Conservation (phyloP, 495 filamentous ascomycete species). For the Lichenothelia convexa region DNA sequence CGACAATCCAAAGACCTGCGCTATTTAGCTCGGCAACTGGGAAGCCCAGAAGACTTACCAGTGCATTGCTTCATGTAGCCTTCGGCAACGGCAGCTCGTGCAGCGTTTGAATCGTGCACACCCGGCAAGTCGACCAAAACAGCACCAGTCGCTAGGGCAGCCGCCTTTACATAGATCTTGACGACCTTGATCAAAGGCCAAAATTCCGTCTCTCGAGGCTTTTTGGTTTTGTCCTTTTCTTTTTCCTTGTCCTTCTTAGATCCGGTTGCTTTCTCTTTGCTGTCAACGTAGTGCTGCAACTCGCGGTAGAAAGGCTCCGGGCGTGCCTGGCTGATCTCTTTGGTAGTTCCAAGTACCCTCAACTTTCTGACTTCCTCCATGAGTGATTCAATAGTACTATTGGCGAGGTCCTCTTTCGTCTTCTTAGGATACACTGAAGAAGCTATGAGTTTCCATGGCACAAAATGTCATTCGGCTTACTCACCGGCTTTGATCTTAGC, state of each 20-base stretch:
- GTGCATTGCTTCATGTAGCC: conserved; percentile 40
- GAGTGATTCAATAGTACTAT: conserved; percentile 22
- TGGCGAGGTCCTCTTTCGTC: conserved; percentile 29
- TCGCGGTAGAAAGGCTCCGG: conserved; percentile 25
- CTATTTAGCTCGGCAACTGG: no score
- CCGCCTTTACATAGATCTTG: conserved; percentile 36
- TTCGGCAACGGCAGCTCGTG: conserved; percentile 38
- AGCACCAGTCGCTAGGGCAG: conserved; percentile 38
- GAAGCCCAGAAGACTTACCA: no score
- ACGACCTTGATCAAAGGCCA: conserved; percentile 56
- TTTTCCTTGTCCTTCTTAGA: conserved; percentile 21
- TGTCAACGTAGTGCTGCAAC: conserved; percentile 33
- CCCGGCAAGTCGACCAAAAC: conserved; percentile 52
- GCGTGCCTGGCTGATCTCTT: conserved; percentile 22
- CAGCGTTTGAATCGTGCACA: conserved; percentile 46
- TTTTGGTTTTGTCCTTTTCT: conserved; percentile 17
- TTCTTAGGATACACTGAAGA: conserved; percentile 45
- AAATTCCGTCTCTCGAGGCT: conserved; percentile 27
- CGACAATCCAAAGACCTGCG: conserved; percentile 42
- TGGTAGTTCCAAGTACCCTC: conserved; percentile 30
- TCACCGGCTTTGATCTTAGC: conserved; percentile 44
- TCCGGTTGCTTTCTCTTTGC: conserved; percentile 26
- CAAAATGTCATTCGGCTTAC: no score
- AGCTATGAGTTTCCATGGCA: no score
- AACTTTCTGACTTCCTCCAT: conserved; percentile 23